phyloP scores from a whole-genome alignment of 768 basidiomycete species.

The Phaeotremella skinneri region DNA sequence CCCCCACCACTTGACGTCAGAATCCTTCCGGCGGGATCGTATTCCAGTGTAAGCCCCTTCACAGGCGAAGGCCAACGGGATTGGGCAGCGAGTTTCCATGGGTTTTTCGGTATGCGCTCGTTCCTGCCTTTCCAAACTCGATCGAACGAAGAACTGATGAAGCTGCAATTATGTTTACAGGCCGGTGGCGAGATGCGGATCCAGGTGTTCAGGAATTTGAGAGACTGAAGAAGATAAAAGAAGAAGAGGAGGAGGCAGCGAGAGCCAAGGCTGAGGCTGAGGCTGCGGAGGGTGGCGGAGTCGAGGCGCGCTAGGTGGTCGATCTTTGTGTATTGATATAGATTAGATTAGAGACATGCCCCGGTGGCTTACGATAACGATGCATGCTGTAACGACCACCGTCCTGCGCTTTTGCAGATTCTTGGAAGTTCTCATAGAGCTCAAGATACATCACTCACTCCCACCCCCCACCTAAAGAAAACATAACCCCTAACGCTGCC shows the following conservation, averaged over 20 bases:
- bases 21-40: slow-evolving; percentile 40
- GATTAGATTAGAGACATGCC: background rate
- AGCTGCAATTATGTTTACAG: slow-evolving; percentile 5
- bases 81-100: slow-evolving; percentile 41
- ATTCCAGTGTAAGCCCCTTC: slow-evolving; percentile 34
- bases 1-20: slow-evolving; percentile 2
- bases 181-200: slow-evolving; percentile 38
- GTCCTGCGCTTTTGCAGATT: background rate
- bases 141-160: background rate
- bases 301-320: too few relatives aligned
- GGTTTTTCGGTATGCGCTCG: slow-evolving; percentile 27
- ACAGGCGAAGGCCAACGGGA: slow-evolving; percentile 32
- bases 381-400: background rate
- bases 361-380: too few relatives aligned
- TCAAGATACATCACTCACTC: too few relatives aligned
- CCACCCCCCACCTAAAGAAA: too few relatives aligned
- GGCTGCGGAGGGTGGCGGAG: slow-evolving; percentile 3
- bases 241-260: slow-evolving; percentile 24
- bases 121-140: background rate
- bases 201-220: slow-evolving; percentile 34
- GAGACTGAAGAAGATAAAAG: slow-evolving; percentile 30
- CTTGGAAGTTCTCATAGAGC: slow-evolving; percentile 2
- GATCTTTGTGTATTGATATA: too few relatives aligned
- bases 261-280: slow-evolving; percentile 13
- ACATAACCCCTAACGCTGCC: background rate